These are phyloP conservation scores for Cystofilobasidium ferigula DNA, from an alignment of 768 basidiomycete genomes.

Conservation along the genomic window DNA sequence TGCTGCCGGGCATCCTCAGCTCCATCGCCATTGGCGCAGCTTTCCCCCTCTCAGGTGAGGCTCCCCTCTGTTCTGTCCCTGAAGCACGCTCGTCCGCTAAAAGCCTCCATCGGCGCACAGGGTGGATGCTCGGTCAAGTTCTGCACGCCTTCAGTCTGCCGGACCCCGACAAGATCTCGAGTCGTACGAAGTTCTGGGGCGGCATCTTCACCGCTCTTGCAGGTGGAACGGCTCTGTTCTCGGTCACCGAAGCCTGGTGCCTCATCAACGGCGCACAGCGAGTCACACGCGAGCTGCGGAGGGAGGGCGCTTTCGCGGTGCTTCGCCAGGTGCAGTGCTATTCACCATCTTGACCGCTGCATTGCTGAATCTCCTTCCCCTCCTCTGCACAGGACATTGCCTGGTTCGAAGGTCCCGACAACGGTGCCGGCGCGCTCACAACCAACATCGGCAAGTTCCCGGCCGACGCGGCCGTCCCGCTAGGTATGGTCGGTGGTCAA, in stretches of 20 bases:
- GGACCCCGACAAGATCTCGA: slow-evolving; percentile 24
- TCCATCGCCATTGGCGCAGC: neutral
- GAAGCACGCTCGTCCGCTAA: too few relatives aligned
- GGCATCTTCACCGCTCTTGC: slow-evolving; percentile 35
- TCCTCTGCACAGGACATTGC: slow-evolving; percentile 33
- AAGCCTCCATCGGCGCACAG: slow-evolving; percentile 18
- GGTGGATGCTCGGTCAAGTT: slow-evolving; percentile 33
- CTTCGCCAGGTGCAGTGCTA: slow-evolving; percentile 30
- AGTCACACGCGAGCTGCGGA: slow-evolving; percentile 8
- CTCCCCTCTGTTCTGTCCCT: too few relatives aligned
- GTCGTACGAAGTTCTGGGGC: slow-evolving; percentile 29
- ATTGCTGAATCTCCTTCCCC: neutral
- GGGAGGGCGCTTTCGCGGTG: slow-evolving; percentile 26
- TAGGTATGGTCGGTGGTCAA: slow-evolving; percentile 33
- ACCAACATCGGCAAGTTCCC: slow-evolving; percentile 30
- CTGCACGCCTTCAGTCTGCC: slow-evolving; percentile 28
- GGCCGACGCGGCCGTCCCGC: slow-evolving; percentile 30
- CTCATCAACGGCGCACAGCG: slow-evolving; percentile 22
- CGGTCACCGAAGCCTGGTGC: slow-evolving; percentile 28
- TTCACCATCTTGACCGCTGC: slow-evolving; percentile 12
- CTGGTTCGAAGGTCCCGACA: slow-evolving; percentile 33
- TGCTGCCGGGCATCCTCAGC: neutral
- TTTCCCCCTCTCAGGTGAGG: neutral
- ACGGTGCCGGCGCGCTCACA: slow-evolving; percentile 34
- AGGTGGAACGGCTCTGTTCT: slow-evolving; percentile 28